Conservation (phyloP, 805 yeast genomes). For the Kregervanrija fluxuum region DNA sequence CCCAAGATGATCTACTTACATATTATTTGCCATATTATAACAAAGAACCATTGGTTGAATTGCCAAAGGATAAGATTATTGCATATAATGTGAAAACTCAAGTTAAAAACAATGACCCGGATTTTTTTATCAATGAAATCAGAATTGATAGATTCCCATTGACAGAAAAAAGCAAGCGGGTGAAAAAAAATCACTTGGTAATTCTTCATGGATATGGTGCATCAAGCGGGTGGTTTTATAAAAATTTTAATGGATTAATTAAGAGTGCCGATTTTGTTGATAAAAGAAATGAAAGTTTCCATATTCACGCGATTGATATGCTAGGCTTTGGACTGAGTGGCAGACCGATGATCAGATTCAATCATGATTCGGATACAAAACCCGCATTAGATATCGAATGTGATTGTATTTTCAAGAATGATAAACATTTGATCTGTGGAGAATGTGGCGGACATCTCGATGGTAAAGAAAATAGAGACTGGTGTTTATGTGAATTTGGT, state of each 20-base stretch:
- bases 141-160: slow-evolving; percentile 15
- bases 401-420: slow-evolving; percentile 13
- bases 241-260: slow-evolving; percentile 41
- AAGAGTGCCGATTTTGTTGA: slow-evolving; percentile 13
- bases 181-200: slow-evolving; percentile 31
- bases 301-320: slow-evolving; percentile 39
- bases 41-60: slow-evolving; percentile 5
- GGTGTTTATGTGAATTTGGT: slow-evolving; percentile 3
- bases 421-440: slow-evolving; percentile 5
- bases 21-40: slow-evolving; percentile 22
- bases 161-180: background rate
- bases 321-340: slow-evolving; percentile 51
- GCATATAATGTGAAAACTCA: slow-evolving; percentile 15
- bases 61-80: slow-evolving; percentile 5
- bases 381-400: slow-evolving; percentile 21
- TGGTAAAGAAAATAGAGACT: slow-evolving; percentile 6
- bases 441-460: slow-evolving; percentile 11
- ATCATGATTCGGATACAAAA: slow-evolving; percentile 15
- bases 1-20: slow-evolving; percentile 20
- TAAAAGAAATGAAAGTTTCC: slow-evolving; percentile 12
- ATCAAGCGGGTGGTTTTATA: slow-evolving; percentile 47
- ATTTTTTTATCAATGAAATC: slow-evolving; percentile 21
- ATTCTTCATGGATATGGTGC: slow-evolving; percentile 56
- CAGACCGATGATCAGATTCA: slow-evolving; percentile 30
- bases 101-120: slow-evolving; percentile 3